A percentile compares a stretch with the other conserved stretches of the same genome.
Conservation (phyloP, 495 filamentous ascomycete species). For the Aspergillus kassunensis region DNA sequence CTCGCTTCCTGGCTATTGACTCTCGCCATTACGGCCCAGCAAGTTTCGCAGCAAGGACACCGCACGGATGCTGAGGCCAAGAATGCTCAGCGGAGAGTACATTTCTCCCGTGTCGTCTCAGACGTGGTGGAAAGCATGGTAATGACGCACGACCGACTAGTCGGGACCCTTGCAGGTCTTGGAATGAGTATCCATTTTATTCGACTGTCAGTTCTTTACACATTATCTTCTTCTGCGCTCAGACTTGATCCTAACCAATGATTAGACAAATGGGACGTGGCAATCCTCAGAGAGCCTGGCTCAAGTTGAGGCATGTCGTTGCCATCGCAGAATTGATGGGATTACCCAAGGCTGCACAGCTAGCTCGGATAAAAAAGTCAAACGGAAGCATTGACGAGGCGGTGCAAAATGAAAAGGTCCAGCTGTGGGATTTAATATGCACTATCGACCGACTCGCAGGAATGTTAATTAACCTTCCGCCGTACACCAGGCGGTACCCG, state of each 20-base stretch:
- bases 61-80: background rate
- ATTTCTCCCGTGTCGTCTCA: slow-evolving; percentile 15
- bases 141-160: slow-evolving; percentile 19
- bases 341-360: slow-evolving; percentile 16
- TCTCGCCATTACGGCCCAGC: slow-evolving; percentile 23
- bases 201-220: slow-evolving; percentile 20
- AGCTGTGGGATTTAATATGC: slow-evolving; percentile 29
- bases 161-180: slow-evolving; percentile 19
- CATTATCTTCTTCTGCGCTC: background rate
- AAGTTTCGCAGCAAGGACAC: slow-evolving; percentile 11
- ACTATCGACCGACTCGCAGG: slow-evolving; percentile 24
- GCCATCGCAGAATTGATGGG: slow-evolving; percentile 29
- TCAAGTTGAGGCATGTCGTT: slow-evolving; percentile 21
- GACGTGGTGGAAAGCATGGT: slow-evolving; percentile 21
- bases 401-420: slow-evolving; percentile 9
- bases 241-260: background rate
- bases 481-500: slow-evolving; percentile 20
- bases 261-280: slow-evolving; percentile 23
- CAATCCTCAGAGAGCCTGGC: slow-evolving; percentile 26
- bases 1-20: slow-evolving; percentile 25
- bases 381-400: slow-evolving; percentile 1
- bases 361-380: slow-evolving; percentile 6
- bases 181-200: slow-evolving; percentile 20
- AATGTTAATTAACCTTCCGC: slow-evolving; percentile 28
- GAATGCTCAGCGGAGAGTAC: slow-evolving; percentile 1